Evolutionary conservation across 1,284 basidiomycete genomes (phyloP), one percentile per base, ranked within the genome.

Genomic region (Golubevia pallescens): DNA sequence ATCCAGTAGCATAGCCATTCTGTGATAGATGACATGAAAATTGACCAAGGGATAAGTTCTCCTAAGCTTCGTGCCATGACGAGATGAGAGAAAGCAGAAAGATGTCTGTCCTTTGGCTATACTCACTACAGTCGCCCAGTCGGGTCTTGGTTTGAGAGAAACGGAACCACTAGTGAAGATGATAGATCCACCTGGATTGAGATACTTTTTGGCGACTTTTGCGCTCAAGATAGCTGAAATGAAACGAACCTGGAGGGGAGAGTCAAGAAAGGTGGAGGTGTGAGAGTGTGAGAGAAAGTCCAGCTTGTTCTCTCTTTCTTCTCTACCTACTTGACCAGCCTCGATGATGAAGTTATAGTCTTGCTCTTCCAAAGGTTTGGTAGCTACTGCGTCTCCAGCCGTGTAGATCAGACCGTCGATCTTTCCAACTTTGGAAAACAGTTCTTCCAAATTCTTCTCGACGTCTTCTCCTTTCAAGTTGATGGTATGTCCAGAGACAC

Each of bases 391-490:
- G 19, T 73, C 72, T 13, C 70, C 75, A 1, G 75, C 70, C 2
- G 75, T 68, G 66, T 71, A 64, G 60, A 75, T 63, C 2, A 77
- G 51, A 21, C 71, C 67, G 14, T 77, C 71, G 19, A 77, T 65
- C 3, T 60, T 8, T 14, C 75, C 75, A 8, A 73, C 52, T n/a
- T 69, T 54, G 42, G 21, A 6, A 20, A 75, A 74, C 4, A 75
- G 67, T 5, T 48, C 32, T 28, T 61, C n/a, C 6, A 73, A 60
- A 1, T 52, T 58, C 5, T 21, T 19, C 55, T 74, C 70, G 1
- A 58, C 67, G 0, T 21, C 48, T n/a, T 60, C 3, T 6, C 74
- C 70, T 1, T 58, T 53, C 2, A 77, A 68, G 60, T 75, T 66
- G 62, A 70, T 42, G 1, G 67, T 19, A 34, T 65, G 52, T 8